Evolutionary conservation across 257 asterid species (phyloP), one percentile per base, ranked within the genome.

Genomic region (Verbascum thapsus): DNA sequence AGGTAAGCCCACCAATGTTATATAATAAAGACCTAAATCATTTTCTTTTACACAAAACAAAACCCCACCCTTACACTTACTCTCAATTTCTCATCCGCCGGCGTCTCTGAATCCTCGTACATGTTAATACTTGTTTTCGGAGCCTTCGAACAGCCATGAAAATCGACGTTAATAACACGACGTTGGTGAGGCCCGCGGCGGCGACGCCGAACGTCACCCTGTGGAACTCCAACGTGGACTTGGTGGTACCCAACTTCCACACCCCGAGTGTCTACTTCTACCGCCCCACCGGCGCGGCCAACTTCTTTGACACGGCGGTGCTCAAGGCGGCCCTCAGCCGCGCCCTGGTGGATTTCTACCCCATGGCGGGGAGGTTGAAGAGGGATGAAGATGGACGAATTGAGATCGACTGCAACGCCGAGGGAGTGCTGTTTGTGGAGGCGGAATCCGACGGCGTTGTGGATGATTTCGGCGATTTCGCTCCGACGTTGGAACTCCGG

Each of bases 201-300:
- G 83, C 75, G 74, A 87, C 86, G 65, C 96, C 96, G 39, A 4
- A 43, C 53, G 53, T 69, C 64, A 71, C 74, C 63, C 82, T 92
- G 18, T 92, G 99, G 99, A 92, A 92, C 78, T 89, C 99, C 42
- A 89, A 89, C 86, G 95, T 92, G 7, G 99, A 92, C 64, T 56
- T 92, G 69, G 99, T 92, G 50, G 99, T 92, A 12, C 99, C 99
- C 1, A 92, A 92, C 50, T 92, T 92, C 82, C 99, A 92, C 79
- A 89, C 98, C 1, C 99, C 99, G 0, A 89, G 99, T 74, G 99
- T 92, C 10, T 92, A 92, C 67, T 89, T 92, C 74, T 89, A 92
- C 77, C 81, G 88, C 60, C 95, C 90, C 4, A 66, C 64, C 10
- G 95, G 80, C 3, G 76, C 86, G 8, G 53, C 48, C 1, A 69